Percentiles rank a stretch among this genome's conserved stretches.
Evolutionary conservation across 2,329 filamentous ascomycete species (phyloP).

Genomic region (Lasiodiplodia hormozganensis): DNA sequence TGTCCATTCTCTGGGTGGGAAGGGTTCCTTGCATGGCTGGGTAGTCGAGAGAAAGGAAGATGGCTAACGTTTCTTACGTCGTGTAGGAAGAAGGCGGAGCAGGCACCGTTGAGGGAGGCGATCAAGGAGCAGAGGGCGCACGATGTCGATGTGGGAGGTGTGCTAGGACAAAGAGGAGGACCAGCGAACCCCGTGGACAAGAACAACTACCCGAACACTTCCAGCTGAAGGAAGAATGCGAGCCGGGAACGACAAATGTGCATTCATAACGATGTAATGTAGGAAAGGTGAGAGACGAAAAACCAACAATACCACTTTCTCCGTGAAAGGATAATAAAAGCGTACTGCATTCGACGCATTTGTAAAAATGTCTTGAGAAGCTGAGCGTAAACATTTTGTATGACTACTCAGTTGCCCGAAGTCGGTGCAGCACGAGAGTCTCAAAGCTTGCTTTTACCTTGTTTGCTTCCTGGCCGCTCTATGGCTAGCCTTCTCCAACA

Average conservation of each 20-base stretch:
- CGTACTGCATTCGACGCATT: conserved; percentile 3
- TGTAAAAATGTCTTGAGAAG: background rate
- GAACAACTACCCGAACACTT: conserved; percentile 26
- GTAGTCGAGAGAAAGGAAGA: background rate
- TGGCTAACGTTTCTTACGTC: conserved; percentile 16
- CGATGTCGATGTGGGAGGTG: conserved; percentile 49
- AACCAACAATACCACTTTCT: background rate
- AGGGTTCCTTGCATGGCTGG: background rate
- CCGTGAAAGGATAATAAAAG: background rate
- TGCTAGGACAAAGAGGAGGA: conserved; percentile 54
- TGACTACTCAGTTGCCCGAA: background rate
- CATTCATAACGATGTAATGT: background rate
- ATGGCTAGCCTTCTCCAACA: background rate
- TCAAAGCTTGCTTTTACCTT: background rate
- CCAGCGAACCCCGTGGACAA: conserved; percentile 45
- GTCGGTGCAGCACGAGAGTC: background rate
- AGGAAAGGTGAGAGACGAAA: background rate
- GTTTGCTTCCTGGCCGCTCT: background rate
- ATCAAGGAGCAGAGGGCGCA: conserved; percentile 48
- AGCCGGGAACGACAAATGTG: background rate
- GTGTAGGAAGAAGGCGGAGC: conserved; percentile 57
- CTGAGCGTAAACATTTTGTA: background rate
- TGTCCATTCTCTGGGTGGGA: background rate
- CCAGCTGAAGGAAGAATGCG: background rate
- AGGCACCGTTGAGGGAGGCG: conserved; percentile 50